phyloP scores from a whole-genome alignment of 139 green algal genomes.

The Picochlorum sp. region DNA sequence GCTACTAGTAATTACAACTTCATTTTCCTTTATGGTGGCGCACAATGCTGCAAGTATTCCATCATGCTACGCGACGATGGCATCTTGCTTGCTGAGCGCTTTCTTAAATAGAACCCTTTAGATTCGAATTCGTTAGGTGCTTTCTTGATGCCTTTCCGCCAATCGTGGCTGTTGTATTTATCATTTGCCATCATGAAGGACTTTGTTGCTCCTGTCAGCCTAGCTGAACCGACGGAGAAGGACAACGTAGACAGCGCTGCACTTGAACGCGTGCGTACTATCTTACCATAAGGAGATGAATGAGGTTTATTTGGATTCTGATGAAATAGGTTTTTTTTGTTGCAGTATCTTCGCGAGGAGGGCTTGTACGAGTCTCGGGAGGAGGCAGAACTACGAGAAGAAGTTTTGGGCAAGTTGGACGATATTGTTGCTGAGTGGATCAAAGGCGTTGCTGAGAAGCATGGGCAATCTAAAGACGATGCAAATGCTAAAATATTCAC shows the following conservation, averaged over 20 bases:
- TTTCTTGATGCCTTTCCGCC: too few relatives aligned
- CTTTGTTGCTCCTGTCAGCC: conserved; percentile 27
- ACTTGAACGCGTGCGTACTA: conserved; percentile 10
- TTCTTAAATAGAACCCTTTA: too few relatives aligned
- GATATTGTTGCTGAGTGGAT: conserved; percentile 43
- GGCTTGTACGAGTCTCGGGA: conserved; percentile 35
- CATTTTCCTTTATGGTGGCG: too few relatives aligned
- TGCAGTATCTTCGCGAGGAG: conserved; percentile 31
- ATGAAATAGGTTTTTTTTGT: conserved; percentile 1
- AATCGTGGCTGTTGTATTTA: too few relatives aligned
- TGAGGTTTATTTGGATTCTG: too few relatives aligned
- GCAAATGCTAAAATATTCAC: conserved; percentile 85
- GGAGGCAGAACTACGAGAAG: conserved; percentile 37
- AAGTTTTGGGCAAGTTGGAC: conserved; percentile 41
- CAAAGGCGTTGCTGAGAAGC: conserved; percentile 17
- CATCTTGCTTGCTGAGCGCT: too few relatives aligned
- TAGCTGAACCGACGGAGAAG: conserved; percentile 6
- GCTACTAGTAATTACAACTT: too few relatives aligned
- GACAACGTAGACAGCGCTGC: conserved; percentile 2
- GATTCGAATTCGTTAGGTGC: too few relatives aligned
- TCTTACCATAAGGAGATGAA: too few relatives aligned
- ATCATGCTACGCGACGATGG: too few relatives aligned
- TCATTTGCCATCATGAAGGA: background rate
- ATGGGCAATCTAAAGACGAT: conserved; percentile 32
- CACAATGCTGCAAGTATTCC: too few relatives aligned